Evolutionary conservation across 2,329 filamentous ascomycete genomes (phyloP).

Genomic region (Hymenoscyphus salicellus): DNA sequence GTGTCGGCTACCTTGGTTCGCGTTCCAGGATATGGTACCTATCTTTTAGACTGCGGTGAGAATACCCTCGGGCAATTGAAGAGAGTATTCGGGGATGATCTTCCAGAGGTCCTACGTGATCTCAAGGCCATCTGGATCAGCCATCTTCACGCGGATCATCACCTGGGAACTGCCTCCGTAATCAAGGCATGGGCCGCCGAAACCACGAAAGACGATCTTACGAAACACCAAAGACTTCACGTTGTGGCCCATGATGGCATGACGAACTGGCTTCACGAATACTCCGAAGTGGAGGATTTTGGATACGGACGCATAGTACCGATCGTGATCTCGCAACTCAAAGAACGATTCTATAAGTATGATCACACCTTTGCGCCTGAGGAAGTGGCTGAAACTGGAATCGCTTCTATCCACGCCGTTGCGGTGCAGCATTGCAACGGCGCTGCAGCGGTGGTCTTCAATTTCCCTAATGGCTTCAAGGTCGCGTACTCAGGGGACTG

Average conservation of each 20-base stretch:
- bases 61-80: constrained; percentile 85
- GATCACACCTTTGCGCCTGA: constrained; percentile 38
- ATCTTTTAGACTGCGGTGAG: constrained; percentile 88
- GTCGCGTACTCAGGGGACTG: constrained; percentile 94
- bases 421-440: constrained; percentile 75
- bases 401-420: constrained; percentile 65
- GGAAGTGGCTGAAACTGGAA: constrained; percentile 52
- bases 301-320: constrained; percentile 54
- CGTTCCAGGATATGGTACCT: constrained; percentile 81
- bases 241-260: constrained; percentile 71
- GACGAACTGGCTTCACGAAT: constrained; percentile 75
- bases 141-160: constrained; percentile 94
- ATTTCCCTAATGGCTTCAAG: constrained; percentile 77
- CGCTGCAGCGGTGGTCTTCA: constrained; percentile 72
- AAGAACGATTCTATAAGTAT: constrained; percentile 12
- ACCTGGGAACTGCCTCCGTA: constrained; percentile 79
- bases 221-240: constrained; percentile 48
- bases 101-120: constrained; percentile 70
- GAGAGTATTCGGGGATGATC: constrained; percentile 66
- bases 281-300: constrained; percentile 72
- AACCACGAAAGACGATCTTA: constrained; percentile 40
- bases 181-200: constrained; percentile 75
- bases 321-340: constrained; percentile 21
- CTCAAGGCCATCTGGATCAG: constrained; percentile 87
- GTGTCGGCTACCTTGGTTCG: constrained; percentile 84